Base-by-base conservation (phyloP, 306 rosid species). In the Cicer bijugum region DNA sequence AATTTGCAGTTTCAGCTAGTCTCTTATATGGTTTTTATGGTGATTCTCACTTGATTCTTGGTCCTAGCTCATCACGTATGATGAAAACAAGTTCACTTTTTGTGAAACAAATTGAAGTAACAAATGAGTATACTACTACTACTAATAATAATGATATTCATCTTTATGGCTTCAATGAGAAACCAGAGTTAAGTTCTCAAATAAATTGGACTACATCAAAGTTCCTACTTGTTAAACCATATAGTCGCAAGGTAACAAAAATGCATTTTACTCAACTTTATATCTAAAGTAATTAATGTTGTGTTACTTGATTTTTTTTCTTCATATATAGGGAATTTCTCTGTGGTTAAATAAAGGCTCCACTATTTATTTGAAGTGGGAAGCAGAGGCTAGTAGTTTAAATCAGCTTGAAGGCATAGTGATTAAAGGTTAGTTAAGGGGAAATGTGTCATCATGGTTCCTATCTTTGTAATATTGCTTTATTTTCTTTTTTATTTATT, bases 301-400 rank as follows among this genome's bases (percentile, higher is more conserved):
- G 23, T 39, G 33, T 38, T 62, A 62, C 35, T 12, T 58, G 12
- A 11, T 9, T 64, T 65, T 10, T 20, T 15, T 39, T 23, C 4
- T 63, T 80, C 48, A 56, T 58, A 8, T 72, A 12, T 83, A 88
- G 97, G 91, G 90, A 1, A 85, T 78, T 86, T 82, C 89, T 17
- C 64, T 84, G 76, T 92, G 97, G 96, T 58, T 89, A 67, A 92
- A 89, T 84, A 78, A 81, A 69, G 97, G 97, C 60, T 89, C 97
- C 9, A 84, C 64, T 6, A 78, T 92, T 14, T 69, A 42, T 50
- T 67, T 86, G 80, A 88, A 85, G 74, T 81, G 86, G 88, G 88
- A 89, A 81, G 87, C 91, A 77, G 87, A 77, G 1, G 71, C 82
- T n/a, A 77, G 78, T 44, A 56, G 9, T 48, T 9, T 88, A 61